phyloP scores from a whole-genome alignment of 495 filamentous ascomycete species.

The Talaromyces adpressus region DNA sequence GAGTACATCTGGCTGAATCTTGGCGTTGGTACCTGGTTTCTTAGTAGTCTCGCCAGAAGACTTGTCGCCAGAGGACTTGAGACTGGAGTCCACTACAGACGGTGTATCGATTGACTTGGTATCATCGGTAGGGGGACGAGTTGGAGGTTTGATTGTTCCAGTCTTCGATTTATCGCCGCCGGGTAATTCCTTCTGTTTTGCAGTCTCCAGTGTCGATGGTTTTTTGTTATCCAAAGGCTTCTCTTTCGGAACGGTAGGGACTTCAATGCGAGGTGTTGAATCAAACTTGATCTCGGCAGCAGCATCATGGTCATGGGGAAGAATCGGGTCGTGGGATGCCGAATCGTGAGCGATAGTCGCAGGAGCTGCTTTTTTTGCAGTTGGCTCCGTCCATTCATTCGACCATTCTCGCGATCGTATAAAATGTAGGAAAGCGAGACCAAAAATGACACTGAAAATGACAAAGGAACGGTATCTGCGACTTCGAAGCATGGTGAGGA shows the following conservation, averaged over 20 bases:
- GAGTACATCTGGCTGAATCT: neutral
- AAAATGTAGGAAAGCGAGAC: constrained; percentile 62
- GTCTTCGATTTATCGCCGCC: neutral
- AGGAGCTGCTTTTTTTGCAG: neutral
- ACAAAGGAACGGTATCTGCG: constrained; percentile 72
- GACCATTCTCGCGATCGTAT: constrained; percentile 25
- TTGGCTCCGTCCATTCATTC: neutral
- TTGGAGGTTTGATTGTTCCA: neutral
- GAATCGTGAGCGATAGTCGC: neutral
- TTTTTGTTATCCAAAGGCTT: neutral
- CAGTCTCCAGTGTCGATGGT: neutral
- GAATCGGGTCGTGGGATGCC: neutral
- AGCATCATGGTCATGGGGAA: neutral
- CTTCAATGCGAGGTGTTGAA: neutral
- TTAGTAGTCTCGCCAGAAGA: neutral
- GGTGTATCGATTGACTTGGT: neutral
- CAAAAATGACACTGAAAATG: constrained; percentile 57
- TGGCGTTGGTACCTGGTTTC: constrained; percentile 4
- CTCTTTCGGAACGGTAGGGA: neutral
- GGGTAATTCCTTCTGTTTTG: neutral
- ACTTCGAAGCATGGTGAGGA: constrained; percentile 59
- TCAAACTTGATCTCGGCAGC: neutral
- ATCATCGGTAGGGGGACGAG: neutral
- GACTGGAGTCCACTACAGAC: neutral
- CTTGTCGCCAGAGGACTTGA: neutral